Base-by-base conservation (phyloP, 345 rosid species). In the Corchorus olitorius region DNA sequence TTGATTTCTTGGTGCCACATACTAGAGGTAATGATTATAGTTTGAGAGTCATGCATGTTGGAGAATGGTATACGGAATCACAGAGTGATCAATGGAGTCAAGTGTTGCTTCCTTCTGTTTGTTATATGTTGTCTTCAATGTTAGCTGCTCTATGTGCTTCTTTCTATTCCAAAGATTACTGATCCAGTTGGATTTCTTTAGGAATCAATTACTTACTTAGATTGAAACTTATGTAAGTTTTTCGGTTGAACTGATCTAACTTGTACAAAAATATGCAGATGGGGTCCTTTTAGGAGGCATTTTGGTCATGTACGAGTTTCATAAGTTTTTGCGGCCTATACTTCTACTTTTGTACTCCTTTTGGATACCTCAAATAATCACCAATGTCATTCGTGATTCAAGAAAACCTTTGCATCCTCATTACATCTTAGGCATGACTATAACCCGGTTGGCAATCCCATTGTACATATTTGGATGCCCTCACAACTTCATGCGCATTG, bases 221-320 rank as follows among this genome's bases (percentile, higher is more conserved):
- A 53, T 53, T 37, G 41, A 17, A 62, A 4, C 74, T 65, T 45
- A 35, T 52, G 33, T 53, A 17, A 48, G 33, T 58, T 74, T 64
- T 19, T 45, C 20, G 53, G 39, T 53, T 75, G 49, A 72, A 9
- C 11, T 76, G 70, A 76, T 70, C 77, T 55, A 17, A 33, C 35
- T 75, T 6, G 34, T 70, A 35, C 39, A 66, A 70, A 61, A 50
- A 54, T 81, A 69, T 80, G 87, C 92, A 96, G 99, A 96, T 89
- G 99, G 99, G 65, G 89, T 93, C 85, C 99, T 96, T 76, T 87
- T 93, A 84, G 98, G 98, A 79, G 99, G 99, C 85, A 92, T 96
- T 84, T 82, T 93, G 87, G 75, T 96, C 77, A 92, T 96, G 97
- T 96, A 93, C 0, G 94, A 93, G 89, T 91, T 93, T 85, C 99